These are phyloP conservation scores for Xylaria polymorpha DNA, from an alignment of 2,329 filamentous ascomycete species.

Conservation along the genomic window DNA sequence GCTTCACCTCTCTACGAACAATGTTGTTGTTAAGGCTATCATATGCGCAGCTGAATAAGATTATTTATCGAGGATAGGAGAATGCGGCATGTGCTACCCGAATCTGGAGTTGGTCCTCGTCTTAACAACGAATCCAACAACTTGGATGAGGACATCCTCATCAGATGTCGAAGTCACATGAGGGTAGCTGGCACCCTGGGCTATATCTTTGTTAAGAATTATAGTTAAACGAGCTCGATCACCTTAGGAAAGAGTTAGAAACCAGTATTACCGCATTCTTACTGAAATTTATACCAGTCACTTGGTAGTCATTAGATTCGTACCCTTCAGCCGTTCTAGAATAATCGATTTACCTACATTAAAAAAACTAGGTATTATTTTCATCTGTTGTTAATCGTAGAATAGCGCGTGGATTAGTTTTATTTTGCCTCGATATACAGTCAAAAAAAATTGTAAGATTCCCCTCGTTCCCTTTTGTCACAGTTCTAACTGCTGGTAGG, in stretches of 20 bases:
- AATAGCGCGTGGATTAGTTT: too few relatives aligned
- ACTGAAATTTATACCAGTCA: neutral
- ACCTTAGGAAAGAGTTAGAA: neutral
- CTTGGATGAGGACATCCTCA: too few relatives aligned
- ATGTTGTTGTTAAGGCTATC: slow-evolving; percentile 30
- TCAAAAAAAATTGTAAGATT: too few relatives aligned
- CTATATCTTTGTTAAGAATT: neutral
- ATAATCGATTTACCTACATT: too few relatives aligned
- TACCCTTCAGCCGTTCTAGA: too few relatives aligned
- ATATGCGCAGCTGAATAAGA: slow-evolving; percentile 29
- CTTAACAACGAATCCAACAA: neutral
- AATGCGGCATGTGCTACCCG: neutral
- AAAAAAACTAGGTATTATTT: too few relatives aligned
- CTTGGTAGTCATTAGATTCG: too few relatives aligned
- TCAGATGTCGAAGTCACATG: neutral
- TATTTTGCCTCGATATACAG: too few relatives aligned
- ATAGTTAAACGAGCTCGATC: neutral
- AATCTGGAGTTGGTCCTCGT: neutral
- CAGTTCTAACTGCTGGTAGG: too few relatives aligned
- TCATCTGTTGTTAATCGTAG: too few relatives aligned
- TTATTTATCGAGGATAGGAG: neutral
- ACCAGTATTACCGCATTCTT: neutral
- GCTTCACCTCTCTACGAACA: slow-evolving; percentile 30
- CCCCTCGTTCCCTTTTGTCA: too few relatives aligned
- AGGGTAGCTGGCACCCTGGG: neutral